phyloP scores from a whole-genome alignment of 73 alveolate genomes.

The Tetrahymena borealis region DNA sequence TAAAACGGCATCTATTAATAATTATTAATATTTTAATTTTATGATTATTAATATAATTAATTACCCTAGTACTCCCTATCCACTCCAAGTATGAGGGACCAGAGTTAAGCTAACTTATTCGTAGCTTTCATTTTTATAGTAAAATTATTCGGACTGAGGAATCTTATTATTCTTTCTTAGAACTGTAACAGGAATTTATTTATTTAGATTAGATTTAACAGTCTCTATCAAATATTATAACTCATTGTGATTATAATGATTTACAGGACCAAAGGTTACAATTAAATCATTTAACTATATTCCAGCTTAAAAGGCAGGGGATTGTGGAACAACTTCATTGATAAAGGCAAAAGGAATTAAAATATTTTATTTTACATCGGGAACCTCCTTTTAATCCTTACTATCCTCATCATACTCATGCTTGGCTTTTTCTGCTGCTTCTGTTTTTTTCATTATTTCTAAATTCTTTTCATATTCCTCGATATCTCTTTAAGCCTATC shows the following conservation, averaged over 20 bases:
- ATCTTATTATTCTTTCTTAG: constrained; percentile 63
- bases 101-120: not conserved
- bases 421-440: constrained; percentile 39
- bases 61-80: constrained; percentile 31
- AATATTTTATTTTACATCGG: constrained; percentile 18
- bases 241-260: constrained; percentile 60
- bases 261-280: constrained; percentile 61
- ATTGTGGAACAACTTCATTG: constrained; percentile 66
- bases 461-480: constrained; percentile 5
- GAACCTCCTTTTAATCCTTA: constrained; percentile 23
- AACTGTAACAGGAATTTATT: constrained; percentile 59
- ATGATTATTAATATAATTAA: not conserved
- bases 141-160: constrained; percentile 19
- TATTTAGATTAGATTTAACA: constrained; percentile 58
- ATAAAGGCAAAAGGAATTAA: constrained; percentile 82
- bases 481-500: not conserved
- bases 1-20: not conserved
- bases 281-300: constrained; percentile 74
- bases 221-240: constrained; percentile 57
- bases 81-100: constrained; percentile 16
- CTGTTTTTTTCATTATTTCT: constrained; percentile 37
- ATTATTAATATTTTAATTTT: not conserved
- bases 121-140: not conserved
- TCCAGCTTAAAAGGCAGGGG: constrained; percentile 91
- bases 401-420: constrained; percentile 43